phyloP scores from a whole-genome alignment of 2,329 filamentous ascomycete genomes.

The Diplodia seriata region DNA sequence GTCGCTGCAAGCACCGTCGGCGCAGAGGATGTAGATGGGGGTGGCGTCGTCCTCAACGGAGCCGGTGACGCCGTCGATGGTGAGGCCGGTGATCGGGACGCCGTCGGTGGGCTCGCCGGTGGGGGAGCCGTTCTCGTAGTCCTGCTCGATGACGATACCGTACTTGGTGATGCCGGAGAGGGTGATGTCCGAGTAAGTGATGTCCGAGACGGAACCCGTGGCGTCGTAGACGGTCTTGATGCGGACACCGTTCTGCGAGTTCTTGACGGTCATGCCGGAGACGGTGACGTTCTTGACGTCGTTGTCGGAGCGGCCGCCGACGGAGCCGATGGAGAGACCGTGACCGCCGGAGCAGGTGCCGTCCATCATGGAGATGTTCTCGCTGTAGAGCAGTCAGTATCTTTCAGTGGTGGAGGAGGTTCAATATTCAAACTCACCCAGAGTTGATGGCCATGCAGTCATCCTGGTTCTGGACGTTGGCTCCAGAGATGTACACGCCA shows the following conservation, averaged over 20 bases:
- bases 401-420: no score
- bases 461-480: slow-evolving; percentile 64
- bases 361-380: slow-evolving; percentile 47
- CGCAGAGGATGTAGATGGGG: slow-evolving; percentile 51
- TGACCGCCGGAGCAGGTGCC: slow-evolving; percentile 61
- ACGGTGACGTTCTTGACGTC: slow-evolving; percentile 57
- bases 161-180: slow-evolving; percentile 49
- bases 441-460: slow-evolving; percentile 67
- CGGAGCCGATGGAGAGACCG: slow-evolving; percentile 65
- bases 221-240: slow-evolving; percentile 63
- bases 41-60: slow-evolving; percentile 43
- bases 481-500: slow-evolving; percentile 52
- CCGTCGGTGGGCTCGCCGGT: slow-evolving; percentile 49
- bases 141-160: slow-evolving; percentile 55
- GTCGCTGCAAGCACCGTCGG: slow-evolving; percentile 41
- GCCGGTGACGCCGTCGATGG: slow-evolving; percentile 47
- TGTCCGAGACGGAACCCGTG: slow-evolving; percentile 51
- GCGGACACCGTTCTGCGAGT: slow-evolving; percentile 62
- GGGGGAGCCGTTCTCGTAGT: slow-evolving; percentile 51
- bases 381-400: slow-evolving; percentile 33
- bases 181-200: slow-evolving; percentile 51
- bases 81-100: slow-evolving; percentile 50
- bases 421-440: slow-evolving; percentile 41
- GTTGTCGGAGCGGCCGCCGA: slow-evolving; percentile 65
- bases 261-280: slow-evolving; percentile 57